Percentiles rank a stretch among this genome's conserved stretches.
Conservation (phyloP, 1,284 basidiomycete species). For the Ganoderma multipileum region DNA sequence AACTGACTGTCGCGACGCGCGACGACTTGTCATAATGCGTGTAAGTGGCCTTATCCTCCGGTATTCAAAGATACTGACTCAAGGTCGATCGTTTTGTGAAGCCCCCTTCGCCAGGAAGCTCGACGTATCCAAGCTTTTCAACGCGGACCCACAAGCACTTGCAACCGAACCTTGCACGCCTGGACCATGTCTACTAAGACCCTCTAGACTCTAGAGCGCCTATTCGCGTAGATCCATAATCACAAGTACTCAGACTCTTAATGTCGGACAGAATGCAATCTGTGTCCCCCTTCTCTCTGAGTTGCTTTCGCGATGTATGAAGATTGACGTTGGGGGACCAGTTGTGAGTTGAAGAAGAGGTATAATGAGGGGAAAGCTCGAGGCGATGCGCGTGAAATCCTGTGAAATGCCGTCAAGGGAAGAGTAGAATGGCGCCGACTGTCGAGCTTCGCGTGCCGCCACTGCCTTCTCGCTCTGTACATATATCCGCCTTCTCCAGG, state of each 20-base stretch:
- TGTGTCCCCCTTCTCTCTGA: background rate
- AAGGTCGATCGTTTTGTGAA: background rate
- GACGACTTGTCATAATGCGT: background rate
- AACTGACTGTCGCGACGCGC: background rate
- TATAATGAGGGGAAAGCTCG: background rate
- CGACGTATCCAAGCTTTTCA: background rate
- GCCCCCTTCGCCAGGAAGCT: background rate
- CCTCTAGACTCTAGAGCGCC: too few relatives aligned
- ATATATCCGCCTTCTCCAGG: background rate
- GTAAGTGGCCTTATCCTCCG: background rate
- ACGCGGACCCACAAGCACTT: background rate
- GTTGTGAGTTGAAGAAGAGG: too few relatives aligned
- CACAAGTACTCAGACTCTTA: too few relatives aligned
- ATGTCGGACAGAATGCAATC: too few relatives aligned
- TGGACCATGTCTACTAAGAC: too few relatives aligned
- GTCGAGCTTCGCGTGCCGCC: constrained; percentile 2
- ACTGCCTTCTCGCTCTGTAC: constrained; percentile 5
- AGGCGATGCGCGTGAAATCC: constrained; percentile 2
- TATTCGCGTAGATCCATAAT: too few relatives aligned
- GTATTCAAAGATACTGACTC: background rate
- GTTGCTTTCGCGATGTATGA: background rate
- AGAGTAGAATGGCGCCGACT: background rate
- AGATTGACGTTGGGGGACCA: too few relatives aligned
- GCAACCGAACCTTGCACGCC: background rate
- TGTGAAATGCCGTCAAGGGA: background rate